Percentiles rank a stretch among this genome's conserved stretches.
phyloP scores from a whole-genome alignment of 2,329 filamentous ascomycete genomes.

The Cladosporium austrohemisphaericum region DNA sequence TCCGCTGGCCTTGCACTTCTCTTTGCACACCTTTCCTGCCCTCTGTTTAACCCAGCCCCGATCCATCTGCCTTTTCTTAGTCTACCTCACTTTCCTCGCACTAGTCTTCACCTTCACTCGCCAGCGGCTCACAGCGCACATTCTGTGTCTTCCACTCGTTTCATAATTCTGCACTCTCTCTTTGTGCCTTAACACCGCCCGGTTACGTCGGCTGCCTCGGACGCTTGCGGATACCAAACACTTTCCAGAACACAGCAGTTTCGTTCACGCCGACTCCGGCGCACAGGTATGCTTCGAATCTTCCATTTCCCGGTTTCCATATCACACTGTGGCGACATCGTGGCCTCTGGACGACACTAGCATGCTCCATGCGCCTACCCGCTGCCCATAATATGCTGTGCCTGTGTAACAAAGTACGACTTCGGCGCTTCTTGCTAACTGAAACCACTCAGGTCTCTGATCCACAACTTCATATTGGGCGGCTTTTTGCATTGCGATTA shows the following conservation, averaged over 20 bases:
- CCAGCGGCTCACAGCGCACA: slow-evolving; percentile 1
- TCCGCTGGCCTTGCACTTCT: not conserved
- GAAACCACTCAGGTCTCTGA: not conserved
- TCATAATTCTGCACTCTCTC: slow-evolving; percentile 5
- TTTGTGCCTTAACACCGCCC: slow-evolving; percentile 4
- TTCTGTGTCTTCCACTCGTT: slow-evolving; percentile 13
- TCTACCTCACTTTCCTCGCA: not conserved
- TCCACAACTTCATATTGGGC: slow-evolving; percentile 5
- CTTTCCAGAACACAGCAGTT: slow-evolving; percentile 1
- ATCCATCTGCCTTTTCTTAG: not conserved
- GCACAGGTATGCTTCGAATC: slow-evolving; percentile 9
- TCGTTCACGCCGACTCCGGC: slow-evolving; percentile 8
- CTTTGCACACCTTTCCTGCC: slow-evolving; percentile 2
- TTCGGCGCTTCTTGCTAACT: slow-evolving; percentile 15
- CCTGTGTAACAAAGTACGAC: slow-evolving; percentile 6
- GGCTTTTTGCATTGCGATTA: slow-evolving; percentile 10
- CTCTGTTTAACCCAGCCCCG: too few species aligned
- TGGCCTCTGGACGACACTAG: slow-evolving; percentile 1
- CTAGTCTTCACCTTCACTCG: not conserved
- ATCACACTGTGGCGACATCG: slow-evolving; percentile 10
- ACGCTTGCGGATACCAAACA: not conserved
- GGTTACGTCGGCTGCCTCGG: not conserved
- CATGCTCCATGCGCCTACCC: slow-evolving; percentile 11
- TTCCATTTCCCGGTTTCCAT: slow-evolving; percentile 11
- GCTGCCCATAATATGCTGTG: slow-evolving; percentile 5